A percentile compares a stretch with the other conserved stretches of the same genome.
Conservation (phyloP, 2,329 filamentous ascomycete genomes). For the Fusarium cyanostomum region DNA sequence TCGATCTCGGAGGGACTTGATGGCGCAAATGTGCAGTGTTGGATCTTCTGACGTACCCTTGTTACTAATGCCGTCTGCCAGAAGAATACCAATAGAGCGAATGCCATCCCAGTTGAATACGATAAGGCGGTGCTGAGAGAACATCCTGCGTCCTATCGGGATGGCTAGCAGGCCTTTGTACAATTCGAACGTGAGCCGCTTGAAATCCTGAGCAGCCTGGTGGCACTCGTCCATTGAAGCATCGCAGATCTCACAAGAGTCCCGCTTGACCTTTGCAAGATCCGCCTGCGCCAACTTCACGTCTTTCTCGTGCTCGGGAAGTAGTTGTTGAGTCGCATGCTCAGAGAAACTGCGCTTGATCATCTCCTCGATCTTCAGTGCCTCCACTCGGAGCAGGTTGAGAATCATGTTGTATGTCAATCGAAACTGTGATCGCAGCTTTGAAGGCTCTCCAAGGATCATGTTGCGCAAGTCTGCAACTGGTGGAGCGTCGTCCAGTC, state of each 20-base stretch:
- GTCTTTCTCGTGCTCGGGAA: slow-evolving; percentile 95
- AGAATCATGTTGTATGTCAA: slow-evolving; percentile 99
- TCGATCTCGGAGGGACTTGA: slow-evolving; percentile 72
- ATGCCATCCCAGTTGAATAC: slow-evolving; percentile 88
- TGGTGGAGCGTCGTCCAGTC: slow-evolving; percentile 86
- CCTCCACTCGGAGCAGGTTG: slow-evolving; percentile 93
- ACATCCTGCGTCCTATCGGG: slow-evolving; percentile 83
- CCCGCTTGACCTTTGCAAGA: slow-evolving; percentile 87
- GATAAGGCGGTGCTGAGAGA: slow-evolving; percentile 77
- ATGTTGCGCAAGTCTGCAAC: slow-evolving; percentile 86
- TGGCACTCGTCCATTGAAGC: slow-evolving; percentile 82
- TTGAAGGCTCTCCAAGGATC: slow-evolving; percentile 95
- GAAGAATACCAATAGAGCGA: slow-evolving; percentile 81
- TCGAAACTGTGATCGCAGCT: slow-evolving; percentile 93
- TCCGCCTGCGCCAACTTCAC: slow-evolving; percentile 93
- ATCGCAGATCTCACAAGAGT: slow-evolving; percentile 84
- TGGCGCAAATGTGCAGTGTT: slow-evolving; percentile 80
- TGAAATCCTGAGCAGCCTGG: slow-evolving; percentile 81
- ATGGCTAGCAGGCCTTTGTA: slow-evolving; percentile 81
- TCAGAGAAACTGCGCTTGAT: slow-evolving; percentile 99
- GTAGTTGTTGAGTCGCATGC: slow-evolving; percentile 91
- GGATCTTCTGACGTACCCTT: slow-evolving; percentile 67
- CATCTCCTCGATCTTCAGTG: slow-evolving; percentile 99
- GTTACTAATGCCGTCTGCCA: slow-evolving; percentile 76
- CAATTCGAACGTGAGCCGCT: slow-evolving; percentile 80